Evolutionary conservation across 2,329 filamentous ascomycete genomes (phyloP).

Genomic region (Didymella arachidicola): DNA sequence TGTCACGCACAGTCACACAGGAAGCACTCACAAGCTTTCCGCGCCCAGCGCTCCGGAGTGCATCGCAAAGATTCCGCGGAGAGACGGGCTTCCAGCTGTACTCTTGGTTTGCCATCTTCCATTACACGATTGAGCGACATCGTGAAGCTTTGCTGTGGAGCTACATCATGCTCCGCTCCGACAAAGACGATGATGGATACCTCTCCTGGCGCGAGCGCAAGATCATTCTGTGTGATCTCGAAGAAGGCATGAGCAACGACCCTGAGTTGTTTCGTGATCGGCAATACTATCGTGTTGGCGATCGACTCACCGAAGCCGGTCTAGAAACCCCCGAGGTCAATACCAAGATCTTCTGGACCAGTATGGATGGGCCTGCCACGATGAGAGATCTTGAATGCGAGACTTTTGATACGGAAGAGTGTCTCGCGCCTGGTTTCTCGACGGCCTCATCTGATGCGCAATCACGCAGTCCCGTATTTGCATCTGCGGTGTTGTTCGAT

Average conservation of each 20-base stretch:
- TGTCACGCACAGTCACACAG: background rate
- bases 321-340: background rate
- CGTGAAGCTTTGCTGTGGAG: constrained; percentile 20
- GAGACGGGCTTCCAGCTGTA: constrained; percentile 52
- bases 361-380: background rate
- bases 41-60: background rate
- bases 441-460: constrained; percentile 47
- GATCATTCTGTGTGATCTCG: background rate
- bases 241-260: background rate
- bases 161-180: background rate
- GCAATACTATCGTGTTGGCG: background rate
- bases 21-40: background rate
- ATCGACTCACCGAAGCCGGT: background rate
- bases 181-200: background rate
- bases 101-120: constrained; percentile 55
- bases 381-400: background rate
- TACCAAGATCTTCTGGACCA: background rate
- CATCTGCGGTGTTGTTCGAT: constrained; percentile 48
- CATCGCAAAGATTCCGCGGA: background rate
- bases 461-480: constrained; percentile 50
- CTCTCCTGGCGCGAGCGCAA: background rate
- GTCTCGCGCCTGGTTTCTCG: constrained; percentile 51
- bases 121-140: constrained; percentile 45
- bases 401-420: background rate
- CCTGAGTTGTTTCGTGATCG: background rate